Conservation (phyloP, 208 protist species). For the Novymonas esmeraldas region DNA sequence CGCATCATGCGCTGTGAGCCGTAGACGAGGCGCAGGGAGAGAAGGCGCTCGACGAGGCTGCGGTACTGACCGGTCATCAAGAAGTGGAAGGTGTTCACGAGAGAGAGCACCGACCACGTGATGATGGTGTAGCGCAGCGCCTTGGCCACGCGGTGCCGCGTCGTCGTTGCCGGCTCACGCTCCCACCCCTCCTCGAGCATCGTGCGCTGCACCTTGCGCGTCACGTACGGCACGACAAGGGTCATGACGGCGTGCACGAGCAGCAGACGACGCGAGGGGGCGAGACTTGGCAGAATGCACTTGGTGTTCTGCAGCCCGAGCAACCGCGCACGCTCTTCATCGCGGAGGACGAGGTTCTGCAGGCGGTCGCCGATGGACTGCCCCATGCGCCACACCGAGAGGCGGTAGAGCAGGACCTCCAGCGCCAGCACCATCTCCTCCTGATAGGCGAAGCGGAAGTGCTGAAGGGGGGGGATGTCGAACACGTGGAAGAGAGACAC, state of each 20-base stretch:
- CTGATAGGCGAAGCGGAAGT: constrained; percentile 76
- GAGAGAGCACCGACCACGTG: constrained; percentile 60
- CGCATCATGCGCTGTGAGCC: constrained; percentile 80
- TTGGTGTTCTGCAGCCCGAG: constrained; percentile 50
- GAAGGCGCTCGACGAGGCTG: constrained; percentile 76
- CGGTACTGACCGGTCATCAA: constrained; percentile 87
- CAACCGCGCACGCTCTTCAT: constrained; percentile 64
- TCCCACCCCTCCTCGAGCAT: constrained; percentile 85
- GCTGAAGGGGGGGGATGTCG: constrained; percentile 60
- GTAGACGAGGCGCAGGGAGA: constrained; percentile 87
- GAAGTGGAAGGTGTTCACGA: constrained; percentile 88
- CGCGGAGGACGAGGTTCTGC: constrained; percentile 84
- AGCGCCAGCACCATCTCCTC: constrained; percentile 81
- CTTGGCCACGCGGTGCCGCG: constrained; percentile 43
- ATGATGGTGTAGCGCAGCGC: constrained; percentile 48
- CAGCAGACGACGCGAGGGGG: constrained; percentile 61
- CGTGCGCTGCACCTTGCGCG: constrained; percentile 73
- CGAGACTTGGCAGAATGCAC: constrained; percentile 63
- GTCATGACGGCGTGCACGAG: constrained; percentile 75
- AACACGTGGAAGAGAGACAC: constrained; percentile 68
- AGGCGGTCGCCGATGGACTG: constrained; percentile 84
- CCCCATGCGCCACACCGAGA: constrained; percentile 69
- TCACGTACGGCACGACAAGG: constrained; percentile 74
- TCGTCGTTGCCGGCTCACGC: constrained; percentile 30
- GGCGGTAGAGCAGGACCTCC: constrained; percentile 67